Evolutionary conservation across 139 green algal species (phyloP), one percentile per base, ranked within the genome.

Genomic region (Tetradesmus obliquus): DNA sequence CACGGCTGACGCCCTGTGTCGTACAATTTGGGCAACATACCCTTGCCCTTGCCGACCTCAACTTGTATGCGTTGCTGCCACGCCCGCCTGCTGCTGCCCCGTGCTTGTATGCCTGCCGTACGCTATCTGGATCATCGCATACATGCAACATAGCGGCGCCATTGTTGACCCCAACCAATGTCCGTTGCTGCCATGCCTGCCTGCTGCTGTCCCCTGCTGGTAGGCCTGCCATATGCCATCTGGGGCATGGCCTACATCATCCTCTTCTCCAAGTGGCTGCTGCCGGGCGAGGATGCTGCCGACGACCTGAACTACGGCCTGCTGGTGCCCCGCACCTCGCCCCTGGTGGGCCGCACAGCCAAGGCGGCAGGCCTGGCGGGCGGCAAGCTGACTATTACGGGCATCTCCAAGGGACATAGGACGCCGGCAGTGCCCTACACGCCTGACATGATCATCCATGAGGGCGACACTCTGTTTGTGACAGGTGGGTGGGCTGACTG

Each of bases 401-500:
- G 24, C 1, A 57, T 91, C 3, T 45, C 22, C 13, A 60, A 58
- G 13, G 54, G 10, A 24, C 22, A 91, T 9, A 4, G 53, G 17
- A 19, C 76, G 5, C 55, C 45, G 2, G 76, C 79, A 17, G 76
- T 86, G 76, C 74, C 74, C 57, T 79, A 76, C 89, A 66, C 55
- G 2, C 82, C 45, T 3, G 89, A 89, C 54, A 55, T 51, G n/a
- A 24, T 94, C 22, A 24, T 96, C 20, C 53, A 90, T 9, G 83
- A 55, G 3, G 95, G 92, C n/a, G 93, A 96, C 82, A 86, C 90
- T 3, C 81, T 95, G 22, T 93, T 90, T 69, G 95, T 96, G 20
- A 81, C 91, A 66, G 94, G 94, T 69, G 93, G 89, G 72, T 72
- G 13, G 32, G 32, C 32, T 45, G 32, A 45, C 32, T 45, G 32